A percentile compares a stretch with the other conserved stretches of the same genome.
phyloP scores from a whole-genome alignment of 164 flowering plant species.

The Paratinospora sagittata region DNA sequence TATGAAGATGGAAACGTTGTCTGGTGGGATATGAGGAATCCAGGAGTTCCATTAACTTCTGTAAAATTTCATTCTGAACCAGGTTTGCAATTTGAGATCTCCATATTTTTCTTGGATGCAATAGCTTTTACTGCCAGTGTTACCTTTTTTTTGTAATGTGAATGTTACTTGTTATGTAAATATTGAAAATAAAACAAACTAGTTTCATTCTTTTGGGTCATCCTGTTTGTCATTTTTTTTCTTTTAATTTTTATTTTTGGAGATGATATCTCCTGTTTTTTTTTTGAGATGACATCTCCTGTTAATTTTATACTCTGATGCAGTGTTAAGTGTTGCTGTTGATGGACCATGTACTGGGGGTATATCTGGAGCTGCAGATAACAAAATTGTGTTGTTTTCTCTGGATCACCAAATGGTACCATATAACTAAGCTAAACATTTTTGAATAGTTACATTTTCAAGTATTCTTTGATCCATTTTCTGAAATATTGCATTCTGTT shows the following conservation, averaged over 20 bases:
- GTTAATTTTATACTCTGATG: constrained; percentile 4
- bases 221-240: background rate
- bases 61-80: constrained; percentile 85
- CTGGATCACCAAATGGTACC: constrained; percentile 62
- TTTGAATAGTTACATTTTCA: background rate
- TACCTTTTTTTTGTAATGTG: no score
- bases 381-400: constrained; percentile 52
- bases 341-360: constrained; percentile 68
- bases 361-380: constrained; percentile 81
- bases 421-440: background rate
- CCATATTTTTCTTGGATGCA: background rate
- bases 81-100: constrained; percentile 31
- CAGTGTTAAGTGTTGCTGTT: constrained; percentile 66
- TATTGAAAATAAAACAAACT: background rate
- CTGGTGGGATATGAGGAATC: constrained; percentile 89
- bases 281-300: background rate
- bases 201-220: background rate
- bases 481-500: no score
- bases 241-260: background rate
- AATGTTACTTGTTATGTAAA: background rate
- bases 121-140: background rate
- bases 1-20: constrained; percentile 90
- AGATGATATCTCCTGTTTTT: background rate
- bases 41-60: constrained; percentile 52
- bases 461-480: no score